phyloP scores from a whole-genome alignment of 805 yeast genomes.

The Candida verbasci region DNA sequence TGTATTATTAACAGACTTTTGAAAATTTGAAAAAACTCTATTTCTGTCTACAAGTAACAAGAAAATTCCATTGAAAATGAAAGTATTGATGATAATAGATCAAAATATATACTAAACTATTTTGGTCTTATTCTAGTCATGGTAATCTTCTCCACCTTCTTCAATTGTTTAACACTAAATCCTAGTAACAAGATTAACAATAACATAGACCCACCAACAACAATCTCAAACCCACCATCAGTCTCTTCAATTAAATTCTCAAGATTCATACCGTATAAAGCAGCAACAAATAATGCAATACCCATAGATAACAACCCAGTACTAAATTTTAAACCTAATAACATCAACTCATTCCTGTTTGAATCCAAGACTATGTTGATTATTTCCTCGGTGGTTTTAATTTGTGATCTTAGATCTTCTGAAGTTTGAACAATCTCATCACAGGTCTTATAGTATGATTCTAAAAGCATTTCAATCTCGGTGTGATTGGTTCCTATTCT shows the following conservation, averaged over 20 bases:
- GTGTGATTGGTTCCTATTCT: conserved; percentile 63
- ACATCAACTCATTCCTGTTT: conserved; percentile 88
- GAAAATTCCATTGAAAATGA: too few relatives aligned
- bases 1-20: too few relatives aligned
- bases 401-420: conserved; percentile 73
- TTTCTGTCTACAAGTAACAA: too few relatives aligned
- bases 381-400: conserved; percentile 90
- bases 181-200: conserved; percentile 43
- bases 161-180: conserved; percentile 53
- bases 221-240: conserved; percentile 57
- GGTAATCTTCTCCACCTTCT: conserved; percentile 68
- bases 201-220: conserved; percentile 42
- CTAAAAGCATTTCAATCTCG: conserved; percentile 86
- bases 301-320: conserved; percentile 82
- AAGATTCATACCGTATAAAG: conserved; percentile 94
- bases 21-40: too few relatives aligned
- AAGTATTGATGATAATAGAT: too few relatives aligned
- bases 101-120: neutral
- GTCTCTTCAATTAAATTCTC: conserved; percentile 87
- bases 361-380: conserved; percentile 90
- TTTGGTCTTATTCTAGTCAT: conserved; percentile 40
- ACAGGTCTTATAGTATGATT: conserved; percentile 83
- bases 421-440: conserved; percentile 94
- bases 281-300: conserved; percentile 72
- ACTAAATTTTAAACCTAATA: conserved; percentile 77